Evolutionary conservation across 768 basidiomycete genomes (phyloP), one percentile per base, ranked within the genome.

Genomic region (Russula griseocarnosa): DNA sequence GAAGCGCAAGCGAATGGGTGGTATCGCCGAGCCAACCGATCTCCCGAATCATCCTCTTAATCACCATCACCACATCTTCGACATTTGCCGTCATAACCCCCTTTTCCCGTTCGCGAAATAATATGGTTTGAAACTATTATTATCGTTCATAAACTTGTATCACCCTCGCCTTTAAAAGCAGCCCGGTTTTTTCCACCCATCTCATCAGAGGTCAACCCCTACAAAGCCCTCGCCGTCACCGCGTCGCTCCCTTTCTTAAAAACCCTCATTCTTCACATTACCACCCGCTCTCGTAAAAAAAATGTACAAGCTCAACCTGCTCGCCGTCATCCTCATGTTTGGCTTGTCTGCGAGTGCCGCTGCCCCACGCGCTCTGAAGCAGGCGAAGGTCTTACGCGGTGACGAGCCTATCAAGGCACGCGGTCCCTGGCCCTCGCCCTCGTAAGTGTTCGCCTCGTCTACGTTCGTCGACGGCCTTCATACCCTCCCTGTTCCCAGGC

Each of bases 341-440:
- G 44, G 44, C n/a, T 20, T 66, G 53, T 34, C 50, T 54, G 65
- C 51, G 30, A 46, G 10, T n/a, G 30, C 46, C 3, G 64, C 60
- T 9, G 9, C 34, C 5, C 60, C 61, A 13, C 70, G 67, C 62
- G 56, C 60, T 18, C 70, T 74, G 32, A 74, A 74, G 53, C 74
- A 75, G 67, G 68, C 61, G 32, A 67, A 67, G 60, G 52, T 69
- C 44, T 69, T 68, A 66, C 71, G 73, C 52, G 70, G 70, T 26
- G 71, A 50, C 20, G 13, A 54, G 0, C 16, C 1, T 3, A 6
- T 6, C 1, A 8, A n/a, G 9, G 1, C 24, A 2, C 5, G 22
- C 20, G 30, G 46, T 13, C 51, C 57, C 24, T 50, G 38, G 14
- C 20, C 30, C n/a, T 5, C 2, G 53, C 24, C 30, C n/a, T 5